Evolutionary conservation across 164 flowering plant genomes (phyloP), one percentile per base, ranked within the genome.

Genomic region (Akebia trifoliata): DNA sequence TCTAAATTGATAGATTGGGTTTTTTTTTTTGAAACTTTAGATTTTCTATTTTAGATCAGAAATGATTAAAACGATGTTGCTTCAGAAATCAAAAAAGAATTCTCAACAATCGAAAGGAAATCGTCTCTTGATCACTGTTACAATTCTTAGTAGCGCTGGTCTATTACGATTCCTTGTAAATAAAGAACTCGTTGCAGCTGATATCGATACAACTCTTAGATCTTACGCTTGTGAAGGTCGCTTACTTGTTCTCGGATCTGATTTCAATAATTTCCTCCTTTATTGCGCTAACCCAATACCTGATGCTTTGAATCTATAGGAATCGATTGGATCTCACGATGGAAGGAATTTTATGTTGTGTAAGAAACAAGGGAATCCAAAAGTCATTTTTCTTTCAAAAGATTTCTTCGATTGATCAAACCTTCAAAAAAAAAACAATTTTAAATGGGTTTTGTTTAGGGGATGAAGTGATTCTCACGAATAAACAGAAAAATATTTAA

Each of bases 211-310:
- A 2, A 77, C 81, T 4, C 61, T 85, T 45, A 79, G 72, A 61
- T 59, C 70, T 2, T 85, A 81, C 42, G 85, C 85, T 8, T 80
- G 85, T 4, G 83, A 75, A 63, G 86, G 81, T 14, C 72, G 93
- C 2, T 76, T 81, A 14, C 93, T 89, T 1, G 52, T 76, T 54
- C 82, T 85, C 2, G 89, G 89, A 0, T 66, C 78, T 24, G 78
- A 83, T 63, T 49, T 56, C 61, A 64, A 64, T 10, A 57, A 78
- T 47, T 81, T 83, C 58, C 61, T 79, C 46, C 83, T 84, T 37
- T 81, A 81, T 59, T 62, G 63, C 34, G 57, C 79, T 12, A 60
- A 62, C 52, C 61, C 74, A 4, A 73, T 60, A 32, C 61, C 66
- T 7, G 73, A 76, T 22, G 91, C 86, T 52, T 56, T 85, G 70